These are phyloP conservation scores for Omphalotus guepiniiformis DNA, from an alignment of 768 basidiomycete genomes.

Conservation along the genomic window DNA sequence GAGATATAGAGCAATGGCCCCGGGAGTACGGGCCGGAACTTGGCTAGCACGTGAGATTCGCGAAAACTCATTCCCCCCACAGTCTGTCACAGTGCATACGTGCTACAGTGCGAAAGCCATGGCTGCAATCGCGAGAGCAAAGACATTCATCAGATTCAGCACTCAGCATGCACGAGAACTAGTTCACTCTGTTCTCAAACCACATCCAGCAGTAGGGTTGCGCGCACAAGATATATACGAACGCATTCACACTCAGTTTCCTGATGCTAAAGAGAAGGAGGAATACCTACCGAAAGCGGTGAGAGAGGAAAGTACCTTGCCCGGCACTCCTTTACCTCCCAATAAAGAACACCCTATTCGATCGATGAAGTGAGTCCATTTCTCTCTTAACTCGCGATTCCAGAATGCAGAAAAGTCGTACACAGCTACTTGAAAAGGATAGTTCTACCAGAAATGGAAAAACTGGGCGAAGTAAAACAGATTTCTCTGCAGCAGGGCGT, in stretches of 20 bases:
- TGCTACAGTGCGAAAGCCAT: no score
- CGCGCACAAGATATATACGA: slow-evolving; percentile 1
- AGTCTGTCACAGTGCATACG: no score
- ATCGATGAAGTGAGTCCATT: slow-evolving; percentile 13
- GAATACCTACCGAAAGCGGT: background rate
- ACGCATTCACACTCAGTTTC: slow-evolving; percentile 1
- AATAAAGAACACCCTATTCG: slow-evolving; percentile 13
- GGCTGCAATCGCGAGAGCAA: background rate
- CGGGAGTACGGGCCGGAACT: no score
- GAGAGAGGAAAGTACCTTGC: background rate
- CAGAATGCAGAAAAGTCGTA: background rate
- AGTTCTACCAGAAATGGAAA: slow-evolving; percentile 13
- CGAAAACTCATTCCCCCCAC: no score
- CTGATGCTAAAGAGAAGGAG: slow-evolving; percentile 1
- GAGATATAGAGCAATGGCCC: no score
- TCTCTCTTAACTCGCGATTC: no score
- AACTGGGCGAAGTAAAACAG: background rate
- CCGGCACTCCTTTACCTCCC: background rate
- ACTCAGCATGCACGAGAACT: background rate
- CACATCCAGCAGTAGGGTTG: slow-evolving; percentile 5
- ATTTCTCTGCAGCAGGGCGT: background rate
- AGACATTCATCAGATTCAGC: slow-evolving; percentile 6
- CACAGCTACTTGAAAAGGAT: slow-evolving; percentile 17
- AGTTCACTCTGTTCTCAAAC: background rate
- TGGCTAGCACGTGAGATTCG: no score